Evolutionary conservation across 805 yeast species (phyloP).

Genomic region (Lipomyces kockii): DNA sequence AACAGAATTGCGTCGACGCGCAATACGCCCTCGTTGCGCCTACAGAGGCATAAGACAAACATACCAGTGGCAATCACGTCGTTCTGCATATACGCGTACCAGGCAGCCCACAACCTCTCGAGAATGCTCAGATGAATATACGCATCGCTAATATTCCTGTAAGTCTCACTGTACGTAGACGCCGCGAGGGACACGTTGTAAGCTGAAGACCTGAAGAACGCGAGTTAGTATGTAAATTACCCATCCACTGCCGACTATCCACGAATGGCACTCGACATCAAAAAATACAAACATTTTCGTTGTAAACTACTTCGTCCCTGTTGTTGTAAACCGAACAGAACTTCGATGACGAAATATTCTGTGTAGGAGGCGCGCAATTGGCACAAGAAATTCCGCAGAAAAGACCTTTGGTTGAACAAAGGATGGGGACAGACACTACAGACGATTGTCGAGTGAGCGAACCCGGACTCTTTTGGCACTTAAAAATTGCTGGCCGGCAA

Average conservation of each 20-base stretch:
- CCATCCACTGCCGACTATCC: neutral
- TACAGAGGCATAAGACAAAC: neutral
- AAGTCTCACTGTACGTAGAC: slow-evolving; percentile 27
- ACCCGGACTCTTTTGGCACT: neutral
- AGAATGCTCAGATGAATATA: slow-evolving; percentile 55
- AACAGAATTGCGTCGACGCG: neutral
- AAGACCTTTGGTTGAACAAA: neutral
- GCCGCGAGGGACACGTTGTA: slow-evolving; percentile 27
- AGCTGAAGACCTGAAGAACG: slow-evolving; percentile 20
- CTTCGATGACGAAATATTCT: neutral
- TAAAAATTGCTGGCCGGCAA: too few species aligned
- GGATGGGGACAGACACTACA: neutral
- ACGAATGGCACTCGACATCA: neutral
- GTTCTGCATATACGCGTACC: slow-evolving; percentile 82
- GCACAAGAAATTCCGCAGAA: neutral
- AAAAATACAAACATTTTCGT: neutral
- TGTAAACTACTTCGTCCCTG: neutral
- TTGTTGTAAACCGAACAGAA: neutral
- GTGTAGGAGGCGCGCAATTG: neutral
- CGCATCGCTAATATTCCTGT: slow-evolving; percentile 22
- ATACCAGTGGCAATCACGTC: slow-evolving; percentile 89
- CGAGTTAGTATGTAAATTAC: neutral
- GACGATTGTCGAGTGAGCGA: neutral
- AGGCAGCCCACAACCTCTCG: slow-evolving; percentile 86
- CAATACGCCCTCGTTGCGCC: neutral